Evolutionary conservation across 148 eudicot species (phyloP).

Genomic region (Bassia scoparia): DNA sequence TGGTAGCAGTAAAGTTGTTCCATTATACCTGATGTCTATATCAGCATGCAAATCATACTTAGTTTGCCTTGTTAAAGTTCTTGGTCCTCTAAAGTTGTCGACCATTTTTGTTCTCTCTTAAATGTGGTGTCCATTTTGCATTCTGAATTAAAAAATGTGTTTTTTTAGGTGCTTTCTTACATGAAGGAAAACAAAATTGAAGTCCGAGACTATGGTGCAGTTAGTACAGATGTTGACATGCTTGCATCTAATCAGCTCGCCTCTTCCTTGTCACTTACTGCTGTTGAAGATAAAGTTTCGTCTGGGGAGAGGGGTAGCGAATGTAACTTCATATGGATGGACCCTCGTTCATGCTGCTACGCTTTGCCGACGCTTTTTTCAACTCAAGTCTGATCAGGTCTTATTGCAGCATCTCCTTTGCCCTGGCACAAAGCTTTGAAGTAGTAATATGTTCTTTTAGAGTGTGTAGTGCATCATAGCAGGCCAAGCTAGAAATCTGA

Average conservation of each 20-base stretch:
- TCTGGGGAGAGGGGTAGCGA: constrained; percentile 31
- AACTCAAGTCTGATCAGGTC: constrained; percentile 61
- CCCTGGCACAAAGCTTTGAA: constrained; percentile 88
- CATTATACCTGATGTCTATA: not conserved
- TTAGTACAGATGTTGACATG: constrained; percentile 61
- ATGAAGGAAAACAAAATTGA: constrained; percentile 74
- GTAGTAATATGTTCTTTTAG: constrained; percentile 40
- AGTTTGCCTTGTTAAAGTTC: not conserved
- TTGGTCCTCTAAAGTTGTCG: not conserved
- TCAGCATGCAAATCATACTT: not conserved
- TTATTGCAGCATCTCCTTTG: constrained; percentile 81
- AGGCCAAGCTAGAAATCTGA: not conserved
- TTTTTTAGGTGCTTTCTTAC: constrained; percentile 51
- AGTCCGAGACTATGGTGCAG: constrained; percentile 64
- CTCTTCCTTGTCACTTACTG: constrained; percentile 31
- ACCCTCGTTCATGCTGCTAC: constrained; percentile 80
- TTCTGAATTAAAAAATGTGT: not conserved
- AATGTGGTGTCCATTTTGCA: not conserved
- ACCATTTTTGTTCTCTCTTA: not conserved
- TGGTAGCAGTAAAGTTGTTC: not conserved
- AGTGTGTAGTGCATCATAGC: not conserved
- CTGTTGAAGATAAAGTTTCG: constrained; percentile 23
- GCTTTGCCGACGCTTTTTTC: constrained; percentile 82
- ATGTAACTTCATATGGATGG: constrained; percentile 64
- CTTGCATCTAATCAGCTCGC: constrained; percentile 72